phyloP scores from a whole-genome alignment of 768 basidiomycete genomes.

The Termitomyces eurrhizus region DNA sequence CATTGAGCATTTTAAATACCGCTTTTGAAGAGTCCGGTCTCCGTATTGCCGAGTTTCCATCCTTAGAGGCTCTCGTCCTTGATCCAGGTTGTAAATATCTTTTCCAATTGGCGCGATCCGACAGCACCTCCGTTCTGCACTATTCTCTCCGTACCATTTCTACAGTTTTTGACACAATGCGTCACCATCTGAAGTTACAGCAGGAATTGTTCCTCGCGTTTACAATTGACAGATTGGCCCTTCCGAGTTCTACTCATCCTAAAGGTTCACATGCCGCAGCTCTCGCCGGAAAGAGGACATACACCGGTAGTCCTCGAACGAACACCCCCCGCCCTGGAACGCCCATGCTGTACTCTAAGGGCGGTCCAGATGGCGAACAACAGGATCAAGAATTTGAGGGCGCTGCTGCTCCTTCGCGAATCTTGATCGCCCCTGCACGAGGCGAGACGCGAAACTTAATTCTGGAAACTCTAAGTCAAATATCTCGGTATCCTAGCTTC shows the following conservation, averaged over 20 bases:
- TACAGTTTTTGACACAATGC: conserved; percentile 86
- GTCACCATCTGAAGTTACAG: conserved; percentile 84
- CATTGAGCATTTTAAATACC: conserved; percentile 81
- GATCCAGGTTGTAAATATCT: conserved; percentile 95
- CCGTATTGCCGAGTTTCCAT: conserved; percentile 72
- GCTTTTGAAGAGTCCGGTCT: conserved; percentile 84
- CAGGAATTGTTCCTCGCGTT: conserved; percentile 95
- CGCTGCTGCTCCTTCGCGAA: conserved; percentile 46
- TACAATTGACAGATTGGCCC: conserved; percentile 85
- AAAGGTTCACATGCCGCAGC: conserved; percentile 21
- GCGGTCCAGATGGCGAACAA: conserved; percentile 26
- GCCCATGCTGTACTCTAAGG: conserved; percentile 40
- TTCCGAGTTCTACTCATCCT: conserved; percentile 33
- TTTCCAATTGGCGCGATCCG: conserved; percentile 93
- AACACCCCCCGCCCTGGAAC: conserved; percentile 53
- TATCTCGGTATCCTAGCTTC: conserved; percentile 81
- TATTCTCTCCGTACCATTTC: conserved; percentile 80
- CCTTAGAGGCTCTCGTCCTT: conserved; percentile 69
- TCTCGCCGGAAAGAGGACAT: conserved; percentile 26
- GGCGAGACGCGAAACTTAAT: conserved; percentile 88
- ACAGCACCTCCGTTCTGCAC: conserved; percentile 76
- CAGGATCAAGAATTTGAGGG: conserved; percentile 42
- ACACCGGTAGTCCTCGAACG: conserved; percentile 21
- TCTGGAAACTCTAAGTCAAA: conserved; percentile 79
- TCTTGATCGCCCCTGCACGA: conserved; percentile 70